phyloP scores from a whole-genome alignment of 2,329 filamentous ascomycete species.

The Apiospora rasikravindrae region DNA sequence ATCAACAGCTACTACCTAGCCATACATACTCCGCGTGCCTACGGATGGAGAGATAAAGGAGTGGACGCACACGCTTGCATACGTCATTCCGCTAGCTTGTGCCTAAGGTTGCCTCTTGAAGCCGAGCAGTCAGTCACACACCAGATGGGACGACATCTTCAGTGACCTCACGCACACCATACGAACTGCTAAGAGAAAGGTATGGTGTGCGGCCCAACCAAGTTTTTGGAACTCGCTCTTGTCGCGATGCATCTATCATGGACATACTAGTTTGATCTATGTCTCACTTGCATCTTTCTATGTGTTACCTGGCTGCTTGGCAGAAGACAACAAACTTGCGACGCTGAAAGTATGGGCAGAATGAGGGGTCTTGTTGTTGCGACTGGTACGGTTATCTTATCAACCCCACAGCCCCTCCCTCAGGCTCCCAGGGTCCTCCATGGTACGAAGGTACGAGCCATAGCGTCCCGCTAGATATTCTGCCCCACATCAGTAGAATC shows the following conservation, averaged over 20 bases:
- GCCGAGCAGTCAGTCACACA: conserved; percentile 3
- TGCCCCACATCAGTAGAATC: background rate
- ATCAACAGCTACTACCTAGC: background rate
- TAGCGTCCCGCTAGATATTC: background rate
- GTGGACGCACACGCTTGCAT: background rate
- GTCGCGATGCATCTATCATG: conserved; percentile 2
- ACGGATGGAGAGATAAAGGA: background rate
- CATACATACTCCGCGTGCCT: background rate
- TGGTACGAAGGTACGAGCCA: background rate
- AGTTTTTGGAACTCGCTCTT: background rate
- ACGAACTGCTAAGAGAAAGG: background rate
- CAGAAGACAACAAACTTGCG: background rate
- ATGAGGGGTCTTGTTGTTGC: background rate
- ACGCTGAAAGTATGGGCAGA: background rate
- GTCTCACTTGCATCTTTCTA: background rate
- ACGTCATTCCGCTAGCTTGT: conserved; percentile 12
- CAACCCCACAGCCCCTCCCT: background rate
- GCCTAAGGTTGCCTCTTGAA: conserved; percentile 15
- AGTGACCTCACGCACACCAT: background rate
- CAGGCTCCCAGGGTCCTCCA: background rate
- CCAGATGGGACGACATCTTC: background rate
- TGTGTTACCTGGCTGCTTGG: background rate
- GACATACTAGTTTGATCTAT: background rate
- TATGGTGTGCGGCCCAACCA: background rate
- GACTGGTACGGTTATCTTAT: background rate